Evolutionary conservation across 2,329 filamentous ascomycete species (phyloP), one percentile per base, ranked within the genome.

Genomic region (Trichoderma citrinoviride): DNA sequence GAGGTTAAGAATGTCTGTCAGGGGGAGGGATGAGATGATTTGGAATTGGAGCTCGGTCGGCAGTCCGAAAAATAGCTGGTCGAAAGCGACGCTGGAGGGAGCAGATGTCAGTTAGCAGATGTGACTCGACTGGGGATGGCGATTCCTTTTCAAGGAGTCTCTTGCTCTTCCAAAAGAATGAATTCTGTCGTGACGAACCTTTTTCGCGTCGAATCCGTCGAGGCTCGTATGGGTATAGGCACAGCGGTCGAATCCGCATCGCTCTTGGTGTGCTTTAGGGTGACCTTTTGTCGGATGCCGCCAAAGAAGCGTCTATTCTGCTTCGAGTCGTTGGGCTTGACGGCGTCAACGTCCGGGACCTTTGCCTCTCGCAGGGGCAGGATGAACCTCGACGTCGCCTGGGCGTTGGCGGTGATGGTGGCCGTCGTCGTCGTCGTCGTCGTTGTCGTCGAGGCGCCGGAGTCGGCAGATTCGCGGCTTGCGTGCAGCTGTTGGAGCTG

Each of bases 11-110:
- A 89, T 78, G 66, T 87, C 85, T 37, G 83, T 83, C 43, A 89
- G 79, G 0, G 87, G 85, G 29, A 89, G 77, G 1, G 82, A 81
- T 3, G 84, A 81, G 56, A 89, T 83, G 67, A 89, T 83, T 70
- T 88, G 85, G 25, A 87, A 81, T 73, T 88, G 86, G 52, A 89
- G 75, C 73, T 89, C 87, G 66, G 81, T 85, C 2, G 87, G 87
- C 6, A 89, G 76, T 33, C 76, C 77, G 23, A 83, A 76, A 67
- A 89, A 87, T n/a, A 86, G 77, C 57, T 85, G 80, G 65, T 85
- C 82, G 49, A 88, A 81, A 1, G 83, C 79, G 5, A 80, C 66
- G 65, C 80, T 79, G 64, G 69, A 54, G 21, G 23, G 19, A 23
- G 14, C 25, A 43, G 15, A 60, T 23, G 40, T n/a, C n/a, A 61